Conservation (phyloP, 306 rosid genomes). For the Quercus parvula region DNA sequence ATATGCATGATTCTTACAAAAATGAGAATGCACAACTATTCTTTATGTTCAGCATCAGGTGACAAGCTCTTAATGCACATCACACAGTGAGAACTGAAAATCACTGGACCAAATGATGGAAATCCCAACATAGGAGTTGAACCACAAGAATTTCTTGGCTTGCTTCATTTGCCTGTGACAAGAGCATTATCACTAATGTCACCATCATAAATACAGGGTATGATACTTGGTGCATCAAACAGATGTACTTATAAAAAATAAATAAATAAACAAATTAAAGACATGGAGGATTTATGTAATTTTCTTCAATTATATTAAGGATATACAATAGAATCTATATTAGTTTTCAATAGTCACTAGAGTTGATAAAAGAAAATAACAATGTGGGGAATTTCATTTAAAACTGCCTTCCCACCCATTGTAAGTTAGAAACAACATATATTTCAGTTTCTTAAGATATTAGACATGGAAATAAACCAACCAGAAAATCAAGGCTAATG, state of each 20-base stretch:
- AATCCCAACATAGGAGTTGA: not conserved
- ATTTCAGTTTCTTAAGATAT: not conserved
- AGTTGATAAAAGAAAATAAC: not conserved
- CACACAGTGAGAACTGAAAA: not conserved
- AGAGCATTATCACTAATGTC: not conserved
- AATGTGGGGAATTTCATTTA: not conserved
- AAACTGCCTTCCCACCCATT: not conserved
- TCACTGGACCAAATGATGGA: not conserved
- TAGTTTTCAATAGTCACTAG: not conserved
- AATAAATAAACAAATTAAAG: not conserved
- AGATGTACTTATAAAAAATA: not conserved
- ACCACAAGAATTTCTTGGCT: not conserved
- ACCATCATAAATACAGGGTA: not conserved
- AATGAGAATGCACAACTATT: not conserved
- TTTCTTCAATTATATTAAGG: not conserved
- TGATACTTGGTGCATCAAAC: not conserved
- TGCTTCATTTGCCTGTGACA: not conserved
- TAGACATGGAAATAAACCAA: not conserved
- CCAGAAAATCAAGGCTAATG: constrained; percentile 26
- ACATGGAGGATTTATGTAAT: not conserved
- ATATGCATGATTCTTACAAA: not conserved
- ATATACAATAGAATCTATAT: not conserved
- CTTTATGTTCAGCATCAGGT: not conserved
- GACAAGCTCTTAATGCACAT: not conserved
- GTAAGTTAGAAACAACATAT: not conserved